A percentile compares a stretch with the other conserved stretches of the same genome.
phyloP scores from a whole-genome alignment of 2,329 filamentous ascomycete species.

The Leptographium flavum region DNA sequence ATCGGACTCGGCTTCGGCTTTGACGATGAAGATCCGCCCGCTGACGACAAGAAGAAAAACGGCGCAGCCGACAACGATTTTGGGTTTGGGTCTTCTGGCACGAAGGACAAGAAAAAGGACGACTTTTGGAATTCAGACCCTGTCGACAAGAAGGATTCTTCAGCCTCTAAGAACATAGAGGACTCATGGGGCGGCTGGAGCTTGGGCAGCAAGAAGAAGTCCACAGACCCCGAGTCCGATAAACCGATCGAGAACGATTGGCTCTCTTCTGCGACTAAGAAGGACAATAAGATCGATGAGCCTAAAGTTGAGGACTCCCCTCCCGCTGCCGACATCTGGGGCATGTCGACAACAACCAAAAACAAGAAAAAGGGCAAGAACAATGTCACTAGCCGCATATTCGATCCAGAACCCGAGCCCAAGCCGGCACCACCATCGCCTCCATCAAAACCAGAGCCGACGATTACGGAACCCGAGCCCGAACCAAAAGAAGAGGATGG shows the following conservation, averaged over 20 bases:
- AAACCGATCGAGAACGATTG: neutral
- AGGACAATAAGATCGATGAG: slow-evolving; percentile 5
- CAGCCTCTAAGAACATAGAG: neutral
- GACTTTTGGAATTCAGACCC: neutral
- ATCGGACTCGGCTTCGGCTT: slow-evolving; percentile 33
- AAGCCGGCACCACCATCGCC: slow-evolving; percentile 6
- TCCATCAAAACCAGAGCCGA: neutral
- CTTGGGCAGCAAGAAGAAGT: neutral
- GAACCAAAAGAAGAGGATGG: slow-evolving; percentile 12
- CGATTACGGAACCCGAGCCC: neutral
- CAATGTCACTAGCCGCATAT: slow-evolving; percentile 10
- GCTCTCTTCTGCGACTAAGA: slow-evolving; percentile 11
- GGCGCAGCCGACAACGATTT: slow-evolving; percentile 20
- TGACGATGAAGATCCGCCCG: slow-evolving; percentile 17
- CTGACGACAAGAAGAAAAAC: slow-evolving; percentile 12
- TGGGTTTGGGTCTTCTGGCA: slow-evolving; percentile 18
- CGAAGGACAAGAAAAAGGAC: slow-evolving; percentile 29
- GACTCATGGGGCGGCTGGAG: neutral
- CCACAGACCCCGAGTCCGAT: neutral
- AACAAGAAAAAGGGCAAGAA: slow-evolving; percentile 26
- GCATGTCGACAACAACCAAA: slow-evolving; percentile 24
- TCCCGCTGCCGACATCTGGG: slow-evolving; percentile 9
- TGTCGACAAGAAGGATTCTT: neutral
- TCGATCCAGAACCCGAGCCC: slow-evolving; percentile 6
- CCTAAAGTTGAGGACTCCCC: slow-evolving; percentile 9